These are phyloP conservation scores for Rhodotorula glutinis DNA, from an alignment of 1,284 basidiomycete genomes.

Conservation along the genomic window DNA sequence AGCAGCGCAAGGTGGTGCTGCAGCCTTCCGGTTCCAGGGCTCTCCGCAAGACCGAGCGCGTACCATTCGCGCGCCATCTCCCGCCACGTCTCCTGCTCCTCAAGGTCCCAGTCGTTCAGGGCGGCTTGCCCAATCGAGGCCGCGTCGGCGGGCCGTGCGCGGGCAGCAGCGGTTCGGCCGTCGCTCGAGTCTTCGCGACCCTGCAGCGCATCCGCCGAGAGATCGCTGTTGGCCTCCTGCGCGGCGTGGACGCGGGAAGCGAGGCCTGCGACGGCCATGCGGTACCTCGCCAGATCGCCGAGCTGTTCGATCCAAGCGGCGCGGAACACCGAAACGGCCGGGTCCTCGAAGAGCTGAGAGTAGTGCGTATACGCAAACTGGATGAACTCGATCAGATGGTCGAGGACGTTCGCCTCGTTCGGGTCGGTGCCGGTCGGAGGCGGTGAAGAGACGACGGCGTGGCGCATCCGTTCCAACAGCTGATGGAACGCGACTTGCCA, in stretches of 20 bases:
- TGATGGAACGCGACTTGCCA: constrained; percentile 91
- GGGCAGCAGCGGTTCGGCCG: background rate
- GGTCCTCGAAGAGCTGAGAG: constrained; percentile 81
- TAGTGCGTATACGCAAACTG: constrained; percentile 95
- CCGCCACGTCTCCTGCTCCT: constrained; percentile 91
- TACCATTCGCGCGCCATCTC: constrained; percentile 91
- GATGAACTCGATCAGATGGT: constrained; percentile 84
- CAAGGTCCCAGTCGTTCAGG: constrained; percentile 77
- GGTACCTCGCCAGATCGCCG: constrained; percentile 89
- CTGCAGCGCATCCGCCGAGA: background rate
- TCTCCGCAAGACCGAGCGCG: constrained; percentile 75
- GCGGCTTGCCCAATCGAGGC: constrained; percentile 80
- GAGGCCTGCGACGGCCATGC: constrained; percentile 75
- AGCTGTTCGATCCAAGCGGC: constrained; percentile 91
- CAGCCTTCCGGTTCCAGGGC: constrained; percentile 83
- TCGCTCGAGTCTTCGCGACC: background rate
- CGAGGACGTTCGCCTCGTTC: constrained; percentile 49
- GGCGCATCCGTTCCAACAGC: constrained; percentile 81
- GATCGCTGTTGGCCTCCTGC: background rate
- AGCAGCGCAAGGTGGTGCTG: constrained; percentile 94
- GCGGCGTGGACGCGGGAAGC: constrained; percentile 33
- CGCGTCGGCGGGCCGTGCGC: constrained; percentile 35
- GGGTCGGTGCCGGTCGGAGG: constrained; percentile 9
- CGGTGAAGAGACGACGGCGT: constrained; percentile 59
- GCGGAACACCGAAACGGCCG: constrained; percentile 66